These are phyloP conservation scores for Ceratobasidium sp. DNA, from an alignment of 1,284 basidiomycete genomes.

Conservation along the genomic window DNA sequence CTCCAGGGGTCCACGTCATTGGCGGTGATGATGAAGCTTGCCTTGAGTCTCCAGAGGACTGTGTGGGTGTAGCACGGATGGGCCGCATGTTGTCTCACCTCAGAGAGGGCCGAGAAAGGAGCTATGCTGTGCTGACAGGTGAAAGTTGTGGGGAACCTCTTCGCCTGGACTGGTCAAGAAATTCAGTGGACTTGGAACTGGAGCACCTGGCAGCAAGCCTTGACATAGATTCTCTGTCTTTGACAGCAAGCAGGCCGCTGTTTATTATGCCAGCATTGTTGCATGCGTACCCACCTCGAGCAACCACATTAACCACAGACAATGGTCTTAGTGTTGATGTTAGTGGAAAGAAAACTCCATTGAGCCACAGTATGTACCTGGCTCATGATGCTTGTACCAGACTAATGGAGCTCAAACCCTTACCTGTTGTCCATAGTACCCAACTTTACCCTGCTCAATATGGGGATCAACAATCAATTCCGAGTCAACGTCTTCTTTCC, in stretches of 20 bases:
- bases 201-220: not conserved
- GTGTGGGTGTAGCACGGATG: too few species aligned
- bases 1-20: too few species aligned
- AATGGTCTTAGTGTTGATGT: not conserved
- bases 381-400: too few species aligned
- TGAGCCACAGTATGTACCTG: constrained; percentile 20
- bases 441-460: not conserved
- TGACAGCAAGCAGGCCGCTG: constrained; percentile 3
- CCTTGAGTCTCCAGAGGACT: too few species aligned
- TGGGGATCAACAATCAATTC: constrained; percentile 1
- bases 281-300: constrained; percentile 10
- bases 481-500: constrained; percentile 11
- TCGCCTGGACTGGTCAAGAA: constrained; percentile 1
- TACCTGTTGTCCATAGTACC: not conserved
- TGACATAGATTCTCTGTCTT: constrained; percentile 16
- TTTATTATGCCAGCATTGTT: not conserved
- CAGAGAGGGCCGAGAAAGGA: too few species aligned
- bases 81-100: too few species aligned
- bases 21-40: too few species aligned
- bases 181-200: not conserved
- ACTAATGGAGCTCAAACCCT: not conserved
- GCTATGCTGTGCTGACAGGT: too few species aligned
- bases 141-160: too few species aligned
- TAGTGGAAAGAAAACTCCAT: not conserved
- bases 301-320: constrained; percentile 5